Conservation (phyloP, 805 yeast species). For the Barnettozyma sucrosica region DNA sequence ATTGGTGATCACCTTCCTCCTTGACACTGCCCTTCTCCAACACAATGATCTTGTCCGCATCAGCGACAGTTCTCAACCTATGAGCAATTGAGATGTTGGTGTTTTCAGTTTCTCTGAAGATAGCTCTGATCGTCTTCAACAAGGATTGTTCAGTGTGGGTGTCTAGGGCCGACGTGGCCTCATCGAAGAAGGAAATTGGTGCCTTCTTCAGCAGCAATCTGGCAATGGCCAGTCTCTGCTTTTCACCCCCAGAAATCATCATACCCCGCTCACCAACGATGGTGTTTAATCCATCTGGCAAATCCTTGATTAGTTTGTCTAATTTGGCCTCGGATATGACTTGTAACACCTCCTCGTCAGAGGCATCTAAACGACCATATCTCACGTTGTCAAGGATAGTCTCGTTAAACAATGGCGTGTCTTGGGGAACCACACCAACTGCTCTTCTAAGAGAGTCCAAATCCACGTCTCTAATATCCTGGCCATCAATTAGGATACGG, state of each 20-base stretch:
- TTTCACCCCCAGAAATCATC: slow-evolving; percentile 99
- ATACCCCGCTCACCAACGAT: slow-evolving; percentile 96
- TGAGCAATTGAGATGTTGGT: slow-evolving; percentile 94
- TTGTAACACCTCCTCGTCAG: slow-evolving; percentile 60
- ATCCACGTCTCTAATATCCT: slow-evolving; percentile 71
- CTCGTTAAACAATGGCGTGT: slow-evolving; percentile 92
- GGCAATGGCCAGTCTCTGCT: slow-evolving; percentile 91
- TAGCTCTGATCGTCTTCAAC: slow-evolving; percentile 62
- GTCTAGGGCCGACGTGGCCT: slow-evolving; percentile 94
- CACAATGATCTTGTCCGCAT: slow-evolving; percentile 89
- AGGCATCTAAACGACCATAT: slow-evolving; percentile 73
- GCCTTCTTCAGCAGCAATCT: slow-evolving; percentile 81
- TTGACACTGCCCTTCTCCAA: slow-evolving; percentile 69
- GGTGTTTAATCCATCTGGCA: slow-evolving; percentile 83
- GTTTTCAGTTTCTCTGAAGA: slow-evolving; percentile 50
- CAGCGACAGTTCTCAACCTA: slow-evolving; percentile 87
- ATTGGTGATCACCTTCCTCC: slow-evolving; percentile 83
- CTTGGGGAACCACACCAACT: slow-evolving; percentile 96
- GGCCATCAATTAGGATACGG: slow-evolving; percentile 79
- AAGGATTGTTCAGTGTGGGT: slow-evolving; percentile 92
- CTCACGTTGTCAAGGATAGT: slow-evolving; percentile 81
- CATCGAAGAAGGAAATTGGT: slow-evolving; percentile 91
- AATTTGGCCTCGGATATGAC: slow-evolving; percentile 71
- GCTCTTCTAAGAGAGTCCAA: slow-evolving; percentile 66
- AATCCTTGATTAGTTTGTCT: slow-evolving; percentile 49